Evolutionary conservation across 768 basidiomycete species (phyloP), one percentile per base, ranked within the genome.

Genomic region (Boletus insuetus): DNA sequence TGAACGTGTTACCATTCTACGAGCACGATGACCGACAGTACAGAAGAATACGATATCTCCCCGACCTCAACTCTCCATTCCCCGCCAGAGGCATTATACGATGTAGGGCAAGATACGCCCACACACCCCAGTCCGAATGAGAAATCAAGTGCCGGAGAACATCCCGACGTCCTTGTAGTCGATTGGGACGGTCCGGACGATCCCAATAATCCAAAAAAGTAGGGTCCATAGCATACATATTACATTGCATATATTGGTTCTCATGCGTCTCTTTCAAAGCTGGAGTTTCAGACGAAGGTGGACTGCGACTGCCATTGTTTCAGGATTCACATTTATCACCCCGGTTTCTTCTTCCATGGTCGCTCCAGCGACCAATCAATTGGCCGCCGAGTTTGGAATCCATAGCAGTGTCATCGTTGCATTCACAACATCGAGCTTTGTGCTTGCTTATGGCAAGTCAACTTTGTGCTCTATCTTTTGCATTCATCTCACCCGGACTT

Each of bases 321-420:
- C 87, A 0, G 74, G 76, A 0, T 89, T 86, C 64, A 85, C 87
- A 0, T 85, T 88, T 64, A 85, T 88, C 37, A 77, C 75, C 8
- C 85, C 87, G 0, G 74, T 90, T 0, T 83, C 87, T 0, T 91
- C 89, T 4, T 82, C 87, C 6, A 89, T 89, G 83, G 73, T 89
- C 1, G 84, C 89, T 0, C 88, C 88, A 0, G 88, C 87, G 0
- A 72, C 76, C 0, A 55, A 59, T 4, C 76, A 82, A 50, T 61
- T 91, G 0, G 83, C 75, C 4, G 54, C 65, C 4, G 68, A 82
- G 20, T 84, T 91, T 56, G 75, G 80, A 1, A 77, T 89, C 29
- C 82, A 77, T 11, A 82, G 65, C 62, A 56, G 60, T 2, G 78
- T 74, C 1, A 50, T 82, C 4, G 69, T 81, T 19, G 81, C 81